These are phyloP conservation scores for Diplodia corticola DNA, from an alignment of 2,329 filamentous ascomycete genomes.

Conservation along the genomic window DNA sequence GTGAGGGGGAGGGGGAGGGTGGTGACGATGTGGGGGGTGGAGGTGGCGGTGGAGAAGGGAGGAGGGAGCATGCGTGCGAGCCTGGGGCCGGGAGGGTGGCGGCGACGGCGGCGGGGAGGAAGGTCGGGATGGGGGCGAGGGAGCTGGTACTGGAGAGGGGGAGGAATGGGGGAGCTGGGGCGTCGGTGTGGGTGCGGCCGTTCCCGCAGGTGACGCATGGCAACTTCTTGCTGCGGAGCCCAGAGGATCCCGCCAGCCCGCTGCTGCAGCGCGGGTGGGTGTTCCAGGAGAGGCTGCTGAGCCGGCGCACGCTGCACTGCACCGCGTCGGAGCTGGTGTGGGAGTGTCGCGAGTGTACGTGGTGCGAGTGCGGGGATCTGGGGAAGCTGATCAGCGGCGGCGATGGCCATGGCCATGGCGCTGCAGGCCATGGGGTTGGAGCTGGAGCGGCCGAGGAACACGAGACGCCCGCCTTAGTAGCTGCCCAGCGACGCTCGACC, in stretches of 20 bases:
- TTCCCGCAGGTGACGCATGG: not conserved
- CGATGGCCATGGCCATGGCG: too few species aligned
- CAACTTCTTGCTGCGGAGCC: not conserved
- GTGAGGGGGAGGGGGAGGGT: too few species aligned
- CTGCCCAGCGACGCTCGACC: not conserved
- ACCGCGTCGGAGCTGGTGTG: constrained; percentile 4
- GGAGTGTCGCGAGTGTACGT: not conserved
- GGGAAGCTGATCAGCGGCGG: too few species aligned
- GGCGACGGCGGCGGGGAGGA: not conserved
- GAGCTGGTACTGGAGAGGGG: not conserved
- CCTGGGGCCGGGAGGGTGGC: not conserved
- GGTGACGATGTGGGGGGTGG: too few species aligned
- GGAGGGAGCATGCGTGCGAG: not conserved
- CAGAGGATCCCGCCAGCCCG: not conserved
- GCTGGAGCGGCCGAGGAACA: too few species aligned
- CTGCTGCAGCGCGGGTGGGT: constrained; percentile 10
- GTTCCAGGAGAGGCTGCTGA: constrained; percentile 14
- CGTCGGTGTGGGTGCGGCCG: not conserved
- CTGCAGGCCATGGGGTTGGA: not conserved
- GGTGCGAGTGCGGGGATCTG: not conserved
- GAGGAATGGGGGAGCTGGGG: not conserved
- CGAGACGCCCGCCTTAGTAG: too few species aligned
- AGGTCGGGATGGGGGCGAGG: not conserved
- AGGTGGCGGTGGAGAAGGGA: too few species aligned
- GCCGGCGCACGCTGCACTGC: constrained; percentile 4